phyloP scores from a whole-genome alignment of 106 monocot genomes.

The Ottelia alismoides region DNA sequence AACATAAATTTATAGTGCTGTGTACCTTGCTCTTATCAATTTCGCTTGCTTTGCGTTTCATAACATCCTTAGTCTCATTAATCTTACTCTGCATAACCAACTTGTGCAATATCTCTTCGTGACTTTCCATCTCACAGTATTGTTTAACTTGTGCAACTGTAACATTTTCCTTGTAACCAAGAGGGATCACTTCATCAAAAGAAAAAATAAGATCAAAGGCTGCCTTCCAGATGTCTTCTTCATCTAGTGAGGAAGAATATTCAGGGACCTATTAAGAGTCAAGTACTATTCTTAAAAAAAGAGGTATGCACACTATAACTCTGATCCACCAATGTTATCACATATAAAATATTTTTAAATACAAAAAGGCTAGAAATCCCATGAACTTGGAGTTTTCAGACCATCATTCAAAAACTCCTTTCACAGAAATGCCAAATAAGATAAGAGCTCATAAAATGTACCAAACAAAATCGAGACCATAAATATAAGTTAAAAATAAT shows the following conservation, averaged over 20 bases:
- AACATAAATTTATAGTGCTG: too few relatives aligned
- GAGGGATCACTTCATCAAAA: conserved; percentile 96
- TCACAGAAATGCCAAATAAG: too few relatives aligned
- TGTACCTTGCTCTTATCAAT: conserved; percentile 99
- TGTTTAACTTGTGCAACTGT: conserved; percentile 88
- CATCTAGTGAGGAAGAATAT: conserved; percentile 83
- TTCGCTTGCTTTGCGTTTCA: conserved; percentile 89
- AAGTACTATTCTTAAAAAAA: conserved; percentile 16
- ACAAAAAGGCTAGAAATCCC: too few relatives aligned
- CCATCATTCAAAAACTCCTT: too few relatives aligned
- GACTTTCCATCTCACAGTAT: conserved; percentile 98
- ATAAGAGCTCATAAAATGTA: too few relatives aligned
- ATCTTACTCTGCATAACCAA: conserved; percentile 88
- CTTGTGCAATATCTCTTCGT: conserved; percentile 87
- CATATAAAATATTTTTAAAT: too few relatives aligned
- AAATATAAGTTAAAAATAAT: too few relatives aligned
- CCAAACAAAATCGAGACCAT: too few relatives aligned
- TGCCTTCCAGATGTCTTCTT: conserved; percentile 64
- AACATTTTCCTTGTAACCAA: conserved; percentile 91
- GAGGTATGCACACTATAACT: too few relatives aligned
- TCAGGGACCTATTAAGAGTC: conserved; percentile 65
- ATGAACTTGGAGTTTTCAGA: too few relatives aligned
- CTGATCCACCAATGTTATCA: too few relatives aligned
- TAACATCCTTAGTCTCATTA: conserved; percentile 93
- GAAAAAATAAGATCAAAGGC: conserved; percentile 98